Evolutionary conservation across 345 rosid species (phyloP), one percentile per base, ranked within the genome.

Genomic region (Dipteronia dyeriana): DNA sequence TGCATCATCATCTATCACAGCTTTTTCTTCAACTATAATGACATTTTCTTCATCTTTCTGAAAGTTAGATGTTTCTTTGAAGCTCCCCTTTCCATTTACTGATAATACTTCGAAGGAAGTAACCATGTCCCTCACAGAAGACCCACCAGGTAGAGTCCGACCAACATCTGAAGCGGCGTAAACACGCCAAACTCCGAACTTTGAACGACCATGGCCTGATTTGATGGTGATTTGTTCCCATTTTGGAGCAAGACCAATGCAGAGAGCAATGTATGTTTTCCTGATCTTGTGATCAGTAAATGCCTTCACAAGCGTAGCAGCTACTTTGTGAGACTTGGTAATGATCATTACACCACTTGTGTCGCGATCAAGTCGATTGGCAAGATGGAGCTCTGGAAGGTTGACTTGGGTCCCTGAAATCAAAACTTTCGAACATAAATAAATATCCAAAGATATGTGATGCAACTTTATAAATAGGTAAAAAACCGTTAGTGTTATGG

Each of bases 201-300:
- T 94, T 11, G 98, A 96, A 51, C 98, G 87, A 64, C 98, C 99
- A 81, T 96, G 99, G 61, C 98, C 99, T 14, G 99, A 96, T 81
- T 75, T 86, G 20, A 92, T 31, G 3, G 90, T 92, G 72, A 92
- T 85, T 79, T 78, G 88, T 31, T 81, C 83, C 92, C 94, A 96
- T 45, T 85, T 79, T n/a, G 98, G 95, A 3, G 88, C 85, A 31
- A 78, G 20, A 39, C 97, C 96, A 19, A 90, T 77, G 79, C 91
- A 93, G 49, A 82, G 84, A 66, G 99, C 97, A 80, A 93, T 75
- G 79, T 95, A 93, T 0, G 97, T 87, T 82, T 95, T 95, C 47
- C 78, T 85, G 69, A 94, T 81, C 82, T 78, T 85, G 86, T 91
- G 98, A 75, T 88, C 85, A 0, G 97, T 90, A 76, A 92, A 96